Conservation (phyloP, 2,329 filamentous ascomycete species). For the Fusarium vanettenii region DNA sequence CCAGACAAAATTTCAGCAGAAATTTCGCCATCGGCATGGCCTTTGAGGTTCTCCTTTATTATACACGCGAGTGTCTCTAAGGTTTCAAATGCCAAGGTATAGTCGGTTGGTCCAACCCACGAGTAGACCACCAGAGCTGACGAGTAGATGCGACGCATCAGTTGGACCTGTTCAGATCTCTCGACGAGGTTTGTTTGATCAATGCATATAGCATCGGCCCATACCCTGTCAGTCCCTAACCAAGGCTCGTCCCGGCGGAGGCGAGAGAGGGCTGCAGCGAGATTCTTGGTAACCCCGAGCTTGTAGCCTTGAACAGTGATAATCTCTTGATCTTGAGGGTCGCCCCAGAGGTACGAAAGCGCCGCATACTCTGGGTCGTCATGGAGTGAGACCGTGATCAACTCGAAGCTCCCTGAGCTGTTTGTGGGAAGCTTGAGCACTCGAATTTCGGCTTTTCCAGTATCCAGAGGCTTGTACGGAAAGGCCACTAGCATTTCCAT, state of each 20-base stretch:
- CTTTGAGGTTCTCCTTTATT: too few species aligned
- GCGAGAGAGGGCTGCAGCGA: neutral
- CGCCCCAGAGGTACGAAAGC: neutral
- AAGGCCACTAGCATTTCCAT: neutral
- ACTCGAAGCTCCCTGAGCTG: neutral
- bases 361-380: neutral
- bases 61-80: neutral
- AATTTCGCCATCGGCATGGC: too few species aligned
- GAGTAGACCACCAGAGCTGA: neutral
- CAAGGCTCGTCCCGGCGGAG: neutral
- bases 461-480: neutral
- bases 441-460: neutral
- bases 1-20: too few species aligned
- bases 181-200: neutral
- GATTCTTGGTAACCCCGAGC: neutral
- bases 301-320: neutral
- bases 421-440: neutral
- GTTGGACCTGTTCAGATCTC: neutral
- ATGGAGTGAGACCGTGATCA: neutral
- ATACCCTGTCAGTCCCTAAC: neutral
- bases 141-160: neutral
- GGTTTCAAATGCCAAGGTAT: neutral
- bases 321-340: neutral
- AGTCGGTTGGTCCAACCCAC: neutral
- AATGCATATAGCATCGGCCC: neutral